phyloP scores from a whole-genome alignment of 176 grass and related monocot species.

The Oryza glaberrima region DNA sequence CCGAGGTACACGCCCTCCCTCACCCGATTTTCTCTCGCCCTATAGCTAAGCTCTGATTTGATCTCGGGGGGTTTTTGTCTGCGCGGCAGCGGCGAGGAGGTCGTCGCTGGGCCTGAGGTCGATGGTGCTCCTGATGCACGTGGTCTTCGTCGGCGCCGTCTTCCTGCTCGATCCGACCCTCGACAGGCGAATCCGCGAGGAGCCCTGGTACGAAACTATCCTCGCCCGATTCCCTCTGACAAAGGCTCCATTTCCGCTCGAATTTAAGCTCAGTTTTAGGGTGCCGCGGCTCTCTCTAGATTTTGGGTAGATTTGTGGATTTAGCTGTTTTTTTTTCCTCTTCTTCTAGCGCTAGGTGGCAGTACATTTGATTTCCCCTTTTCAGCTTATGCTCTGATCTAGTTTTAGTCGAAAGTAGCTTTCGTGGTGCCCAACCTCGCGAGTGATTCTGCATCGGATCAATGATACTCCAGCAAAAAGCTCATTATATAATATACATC shows the following conservation, averaged over 20 bases:
- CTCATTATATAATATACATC: neutral
- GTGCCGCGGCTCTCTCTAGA: neutral
- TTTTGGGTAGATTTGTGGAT: neutral
- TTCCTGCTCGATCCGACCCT: constrained; percentile 73
- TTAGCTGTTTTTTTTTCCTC: neutral
- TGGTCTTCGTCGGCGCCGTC: constrained; percentile 66
- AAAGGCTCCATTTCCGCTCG: constrained; percentile 4
- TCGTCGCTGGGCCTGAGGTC: constrained; percentile 63
- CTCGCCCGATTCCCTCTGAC: neutral
- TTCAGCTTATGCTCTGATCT: neutral
- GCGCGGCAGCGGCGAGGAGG: constrained; percentile 66
- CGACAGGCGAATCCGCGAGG: constrained; percentile 54
- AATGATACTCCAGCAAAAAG: neutral
- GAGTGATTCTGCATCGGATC: neutral
- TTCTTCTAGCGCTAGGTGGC: neutral
- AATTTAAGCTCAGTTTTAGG: constrained; percentile 8
- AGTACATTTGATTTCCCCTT: neutral
- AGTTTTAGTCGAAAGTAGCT: neutral
- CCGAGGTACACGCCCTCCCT: constrained; percentile 48
- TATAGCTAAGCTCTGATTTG: constrained; percentile 7
- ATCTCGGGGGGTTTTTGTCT: neutral
- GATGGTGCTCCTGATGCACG: constrained; percentile 81
- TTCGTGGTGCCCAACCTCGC: neutral
- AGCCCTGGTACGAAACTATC: constrained; percentile 63
- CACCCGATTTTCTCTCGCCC: neutral